phyloP scores from a whole-genome alignment of 2,329 filamentous ascomycete genomes.

The Stenocarpella maydis region DNA sequence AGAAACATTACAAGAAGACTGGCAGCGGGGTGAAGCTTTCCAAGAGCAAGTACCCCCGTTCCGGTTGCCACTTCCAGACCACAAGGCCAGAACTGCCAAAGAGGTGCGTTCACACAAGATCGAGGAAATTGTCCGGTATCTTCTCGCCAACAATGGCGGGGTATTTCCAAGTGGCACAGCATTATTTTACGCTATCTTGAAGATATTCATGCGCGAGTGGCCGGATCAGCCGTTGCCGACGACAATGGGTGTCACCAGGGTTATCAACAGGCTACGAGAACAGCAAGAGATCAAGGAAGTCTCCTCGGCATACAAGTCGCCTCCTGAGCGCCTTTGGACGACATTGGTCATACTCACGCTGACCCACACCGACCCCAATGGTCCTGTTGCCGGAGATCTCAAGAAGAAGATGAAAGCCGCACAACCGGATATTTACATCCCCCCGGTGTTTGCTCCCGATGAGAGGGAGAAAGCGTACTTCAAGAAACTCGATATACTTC shows the following conservation, averaged over 20 bases:
- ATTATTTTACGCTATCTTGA: constrained; percentile 57
- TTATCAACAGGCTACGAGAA: constrained; percentile 46
- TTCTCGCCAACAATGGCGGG: constrained; percentile 52
- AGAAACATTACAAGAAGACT: neutral
- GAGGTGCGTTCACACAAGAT: constrained; percentile 43
- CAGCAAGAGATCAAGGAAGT: constrained; percentile 27
- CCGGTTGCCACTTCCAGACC: constrained; percentile 36
- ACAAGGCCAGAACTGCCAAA: constrained; percentile 29
- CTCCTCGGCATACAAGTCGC: constrained; percentile 31
- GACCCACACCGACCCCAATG: constrained; percentile 52
- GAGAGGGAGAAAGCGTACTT: constrained; percentile 47
- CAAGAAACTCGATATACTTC: constrained; percentile 38
- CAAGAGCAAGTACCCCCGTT: constrained; percentile 21
- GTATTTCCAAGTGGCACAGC: constrained; percentile 61
- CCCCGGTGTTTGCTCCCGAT: constrained; percentile 47
- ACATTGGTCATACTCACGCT: constrained; percentile 48
- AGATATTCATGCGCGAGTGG: constrained; percentile 54
- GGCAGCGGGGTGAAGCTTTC: neutral
- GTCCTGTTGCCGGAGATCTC: constrained; percentile 50
- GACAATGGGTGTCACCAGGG: constrained; percentile 20
- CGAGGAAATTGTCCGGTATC: constrained; percentile 51
- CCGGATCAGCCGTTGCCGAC: constrained; percentile 47
- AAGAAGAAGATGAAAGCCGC: constrained; percentile 57
- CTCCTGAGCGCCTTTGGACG: constrained; percentile 29
- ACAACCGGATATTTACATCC: constrained; percentile 56